Conservation (phyloP, 2,329 filamentous ascomycete genomes). For the Bertia moriformis region DNA sequence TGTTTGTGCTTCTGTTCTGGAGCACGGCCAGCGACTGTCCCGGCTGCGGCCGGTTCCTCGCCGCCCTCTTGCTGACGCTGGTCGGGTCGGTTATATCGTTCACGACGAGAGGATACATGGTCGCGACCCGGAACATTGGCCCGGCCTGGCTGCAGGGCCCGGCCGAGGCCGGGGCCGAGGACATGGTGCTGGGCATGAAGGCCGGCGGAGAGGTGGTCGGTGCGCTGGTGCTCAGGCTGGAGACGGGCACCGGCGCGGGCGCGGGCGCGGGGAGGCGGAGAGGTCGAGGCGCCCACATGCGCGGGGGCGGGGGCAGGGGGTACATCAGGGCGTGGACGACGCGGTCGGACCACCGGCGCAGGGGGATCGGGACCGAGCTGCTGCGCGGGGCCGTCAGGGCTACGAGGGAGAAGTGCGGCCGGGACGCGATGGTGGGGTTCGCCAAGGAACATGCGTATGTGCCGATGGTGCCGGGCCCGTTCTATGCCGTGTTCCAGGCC, state of each 20-base stretch:
- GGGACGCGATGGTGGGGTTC: conserved; percentile 55
- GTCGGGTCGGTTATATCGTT: conserved; percentile 47
- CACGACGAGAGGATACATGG: conserved; percentile 44
- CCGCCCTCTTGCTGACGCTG: conserved; percentile 46
- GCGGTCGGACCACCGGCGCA: conserved; percentile 48
- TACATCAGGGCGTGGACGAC: conserved; percentile 77
- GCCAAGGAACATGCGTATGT: conserved; percentile 67
- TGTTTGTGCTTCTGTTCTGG: conserved; percentile 19
- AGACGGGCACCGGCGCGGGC: conserved; percentile 19
- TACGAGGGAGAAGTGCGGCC: conserved; percentile 54
- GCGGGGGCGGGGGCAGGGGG: conserved; percentile 51
- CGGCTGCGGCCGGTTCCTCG: conserved; percentile 40
- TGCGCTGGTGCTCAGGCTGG: conserved; percentile 53
- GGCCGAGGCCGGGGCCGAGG: conserved; percentile 24
- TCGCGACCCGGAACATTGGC: conserved; percentile 42
- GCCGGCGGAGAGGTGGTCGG: conserved; percentile 61
- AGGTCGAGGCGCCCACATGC: conserved; percentile 23
- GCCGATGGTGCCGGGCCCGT: conserved; percentile 41
- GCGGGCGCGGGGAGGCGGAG: conserved; percentile 14
- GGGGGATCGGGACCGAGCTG: conserved; percentile 59
- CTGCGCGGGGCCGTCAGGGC: conserved; percentile 59
- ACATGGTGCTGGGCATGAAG: conserved; percentile 51
- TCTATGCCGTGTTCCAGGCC: conserved; percentile 44
- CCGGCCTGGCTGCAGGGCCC: conserved; percentile 43
- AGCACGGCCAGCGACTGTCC: conserved; percentile 28